These are phyloP conservation scores for Cryptosporidium xiaoi DNA, from an alignment of 169 alveolate species.

Conservation along the genomic window DNA sequence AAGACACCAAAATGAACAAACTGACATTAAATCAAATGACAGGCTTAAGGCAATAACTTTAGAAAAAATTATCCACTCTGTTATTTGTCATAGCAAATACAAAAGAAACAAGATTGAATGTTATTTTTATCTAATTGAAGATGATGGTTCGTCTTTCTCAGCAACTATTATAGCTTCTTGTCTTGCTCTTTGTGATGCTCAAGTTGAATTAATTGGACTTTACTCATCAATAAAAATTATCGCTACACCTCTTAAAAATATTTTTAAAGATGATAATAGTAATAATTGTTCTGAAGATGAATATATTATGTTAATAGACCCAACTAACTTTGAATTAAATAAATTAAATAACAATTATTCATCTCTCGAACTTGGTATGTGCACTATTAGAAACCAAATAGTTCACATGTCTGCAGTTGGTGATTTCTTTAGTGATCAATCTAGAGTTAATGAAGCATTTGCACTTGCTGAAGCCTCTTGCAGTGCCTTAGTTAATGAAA, in stretches of 20 bases:
- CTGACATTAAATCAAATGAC: slow-evolving; percentile 43
- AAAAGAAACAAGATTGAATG: slow-evolving; percentile 62
- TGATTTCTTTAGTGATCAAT: slow-evolving; percentile 3
- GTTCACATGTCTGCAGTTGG: slow-evolving; percentile 62
- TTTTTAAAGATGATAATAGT: not conserved
- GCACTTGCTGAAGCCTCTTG: slow-evolving; percentile 73
- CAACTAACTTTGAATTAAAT: slow-evolving; percentile 17
- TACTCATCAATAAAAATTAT: slow-evolving; percentile 60
- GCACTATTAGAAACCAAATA: slow-evolving; percentile 66
- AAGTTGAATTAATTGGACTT: slow-evolving; percentile 59
- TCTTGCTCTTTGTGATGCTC: slow-evolving; percentile 55
- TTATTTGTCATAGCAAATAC: slow-evolving; percentile 56
- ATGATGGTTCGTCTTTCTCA: slow-evolving; percentile 67
- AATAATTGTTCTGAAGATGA: not conserved
- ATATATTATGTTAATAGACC: slow-evolving; percentile 32
- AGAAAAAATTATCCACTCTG: slow-evolving; percentile 54
- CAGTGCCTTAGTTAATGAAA: slow-evolving; percentile 63
- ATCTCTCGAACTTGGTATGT: slow-evolving; percentile 34
- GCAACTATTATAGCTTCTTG: slow-evolving; percentile 60
- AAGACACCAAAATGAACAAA: not conserved
- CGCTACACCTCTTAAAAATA: slow-evolving; percentile 5
- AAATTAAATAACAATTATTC: not conserved
- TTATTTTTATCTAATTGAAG: slow-evolving; percentile 60
- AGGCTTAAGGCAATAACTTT: slow-evolving; percentile 36
- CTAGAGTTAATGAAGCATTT: slow-evolving; percentile 21